Evolutionary conservation across 1,139 yeast species (phyloP).

Genomic region (Blastobotrys serpentis): DNA sequence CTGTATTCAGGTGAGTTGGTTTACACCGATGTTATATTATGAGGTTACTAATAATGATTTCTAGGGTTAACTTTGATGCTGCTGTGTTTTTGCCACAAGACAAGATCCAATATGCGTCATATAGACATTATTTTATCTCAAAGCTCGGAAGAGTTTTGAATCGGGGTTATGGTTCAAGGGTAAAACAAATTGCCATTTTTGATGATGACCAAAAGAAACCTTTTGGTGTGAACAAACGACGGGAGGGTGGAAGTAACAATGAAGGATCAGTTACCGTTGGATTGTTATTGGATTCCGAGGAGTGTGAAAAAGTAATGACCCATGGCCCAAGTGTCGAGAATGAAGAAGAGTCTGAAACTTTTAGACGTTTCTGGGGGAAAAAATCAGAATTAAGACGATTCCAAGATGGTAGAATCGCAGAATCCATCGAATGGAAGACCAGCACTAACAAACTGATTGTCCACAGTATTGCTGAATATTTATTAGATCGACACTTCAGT

Average conservation of each 20-base stretch:
- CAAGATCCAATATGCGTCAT: conserved; percentile 68
- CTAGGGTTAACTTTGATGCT: conserved; percentile 4
- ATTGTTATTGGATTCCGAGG: conserved; percentile 65
- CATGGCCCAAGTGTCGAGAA: conserved; percentile 74
- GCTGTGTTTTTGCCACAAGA: conserved; percentile 56
- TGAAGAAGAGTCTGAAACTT: conserved; percentile 57
- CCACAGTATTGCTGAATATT: conserved; percentile 61
- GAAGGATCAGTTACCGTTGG: conserved; percentile 48
- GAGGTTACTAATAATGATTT: conserved; percentile 1
- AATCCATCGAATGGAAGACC: conserved; percentile 81
- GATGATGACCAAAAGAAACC: conserved; percentile 18
- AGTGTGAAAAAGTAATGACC: conserved; percentile 76
- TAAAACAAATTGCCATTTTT: conserved; percentile 45
- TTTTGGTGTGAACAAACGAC: conserved; percentile 54
- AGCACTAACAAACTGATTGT: conserved; percentile 60
- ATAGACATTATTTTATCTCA: conserved; percentile 63
- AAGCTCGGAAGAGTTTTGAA: conserved; percentile 58
- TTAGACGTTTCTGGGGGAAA: conserved; percentile 87
- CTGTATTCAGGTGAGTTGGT: conserved; percentile 44
- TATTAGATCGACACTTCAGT: conserved; percentile 61
- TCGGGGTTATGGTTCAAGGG: conserved; percentile 69
- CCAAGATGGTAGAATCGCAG: conserved; percentile 78
- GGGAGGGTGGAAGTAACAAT: conserved; percentile 7
- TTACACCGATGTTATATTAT: no score
- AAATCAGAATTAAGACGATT: conserved; percentile 85